These are phyloP conservation scores for Cydonia oblonga DNA, from an alignment of 331 rosid genomes.

Conservation along the genomic window DNA sequence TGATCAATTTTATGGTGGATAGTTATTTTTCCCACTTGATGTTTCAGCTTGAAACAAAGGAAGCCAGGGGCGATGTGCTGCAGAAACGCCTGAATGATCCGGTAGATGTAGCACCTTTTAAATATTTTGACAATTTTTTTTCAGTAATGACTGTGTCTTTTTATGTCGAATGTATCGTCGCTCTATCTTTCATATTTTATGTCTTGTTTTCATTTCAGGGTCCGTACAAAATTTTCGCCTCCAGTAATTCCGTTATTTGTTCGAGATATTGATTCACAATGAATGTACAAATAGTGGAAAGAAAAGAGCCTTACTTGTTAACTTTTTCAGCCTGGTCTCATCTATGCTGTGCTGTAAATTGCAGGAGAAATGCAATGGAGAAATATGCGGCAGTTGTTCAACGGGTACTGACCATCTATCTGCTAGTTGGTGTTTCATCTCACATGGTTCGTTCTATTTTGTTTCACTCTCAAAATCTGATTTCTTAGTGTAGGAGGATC, in stretches of 20 bases:
- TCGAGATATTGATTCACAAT: background rate
- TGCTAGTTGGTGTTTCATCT: background rate
- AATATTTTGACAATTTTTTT: background rate
- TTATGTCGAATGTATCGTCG: background rate
- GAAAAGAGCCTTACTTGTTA: background rate
- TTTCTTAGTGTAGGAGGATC: slow-evolving; percentile 67
- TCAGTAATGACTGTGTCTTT: background rate
- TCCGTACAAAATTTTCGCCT: background rate
- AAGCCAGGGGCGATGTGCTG: slow-evolving; percentile 42
- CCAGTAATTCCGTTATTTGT: no score
- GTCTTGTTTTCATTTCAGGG: background rate
- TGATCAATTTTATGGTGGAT: slow-evolving; percentile 7
- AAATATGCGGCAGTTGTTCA: slow-evolving; percentile 96
- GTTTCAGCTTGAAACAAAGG: slow-evolving; percentile 62
- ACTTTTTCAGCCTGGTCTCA: background rate
- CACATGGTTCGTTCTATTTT: background rate
- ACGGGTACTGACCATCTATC: slow-evolving; percentile 30
- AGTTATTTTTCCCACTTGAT: slow-evolving; percentile 7
- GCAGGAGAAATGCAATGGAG: slow-evolving; percentile 87
- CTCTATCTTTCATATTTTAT: background rate
- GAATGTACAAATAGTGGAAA: background rate
- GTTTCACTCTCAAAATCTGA: slow-evolving; percentile 3
- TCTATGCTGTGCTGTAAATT: background rate
- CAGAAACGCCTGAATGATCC: slow-evolving; percentile 54
- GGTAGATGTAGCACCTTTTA: slow-evolving; percentile 27